Evolutionary conservation across 73 alveolate species (phyloP).

Genomic region (Diophrys sp.): DNA sequence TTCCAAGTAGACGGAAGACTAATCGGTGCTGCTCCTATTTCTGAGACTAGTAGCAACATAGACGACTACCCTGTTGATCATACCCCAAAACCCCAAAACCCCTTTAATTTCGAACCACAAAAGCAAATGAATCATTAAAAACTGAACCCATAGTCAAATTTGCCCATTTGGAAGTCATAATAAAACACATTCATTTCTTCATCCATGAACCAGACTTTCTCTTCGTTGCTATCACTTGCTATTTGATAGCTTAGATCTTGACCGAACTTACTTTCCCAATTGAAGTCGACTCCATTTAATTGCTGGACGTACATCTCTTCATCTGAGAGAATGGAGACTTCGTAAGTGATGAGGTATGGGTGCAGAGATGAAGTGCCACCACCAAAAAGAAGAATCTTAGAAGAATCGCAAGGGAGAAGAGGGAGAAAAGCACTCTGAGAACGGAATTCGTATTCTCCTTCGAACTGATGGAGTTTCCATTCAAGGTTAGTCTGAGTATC

Average conservation of each 20-base stretch:
- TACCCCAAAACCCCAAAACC: slow-evolving; percentile 4
- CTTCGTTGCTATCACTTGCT: background rate
- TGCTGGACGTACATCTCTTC: background rate
- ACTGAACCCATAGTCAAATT: background rate
- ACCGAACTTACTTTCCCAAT: background rate
- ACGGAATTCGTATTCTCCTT: no score
- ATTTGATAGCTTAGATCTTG: background rate
- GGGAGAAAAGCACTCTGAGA: no score
- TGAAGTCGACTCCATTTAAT: background rate
- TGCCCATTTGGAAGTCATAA: background rate
- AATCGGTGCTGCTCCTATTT: no score
- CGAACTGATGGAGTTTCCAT: no score
- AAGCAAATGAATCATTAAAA: background rate
- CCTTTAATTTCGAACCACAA: background rate
- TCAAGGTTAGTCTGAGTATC: background rate
- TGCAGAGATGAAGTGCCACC: background rate
- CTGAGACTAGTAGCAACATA: no score
- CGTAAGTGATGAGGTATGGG: background rate
- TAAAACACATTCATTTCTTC: background rate
- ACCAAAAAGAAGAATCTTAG: background rate
- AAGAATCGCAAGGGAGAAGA: no score
- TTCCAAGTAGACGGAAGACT: no score
- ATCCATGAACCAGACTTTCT: background rate
- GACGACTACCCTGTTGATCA: no score
- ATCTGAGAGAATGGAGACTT: background rate